Base-by-base conservation (phyloP, 352 stramenopile genomes). In the Hyaloperonospora arabidopsidis region DNA sequence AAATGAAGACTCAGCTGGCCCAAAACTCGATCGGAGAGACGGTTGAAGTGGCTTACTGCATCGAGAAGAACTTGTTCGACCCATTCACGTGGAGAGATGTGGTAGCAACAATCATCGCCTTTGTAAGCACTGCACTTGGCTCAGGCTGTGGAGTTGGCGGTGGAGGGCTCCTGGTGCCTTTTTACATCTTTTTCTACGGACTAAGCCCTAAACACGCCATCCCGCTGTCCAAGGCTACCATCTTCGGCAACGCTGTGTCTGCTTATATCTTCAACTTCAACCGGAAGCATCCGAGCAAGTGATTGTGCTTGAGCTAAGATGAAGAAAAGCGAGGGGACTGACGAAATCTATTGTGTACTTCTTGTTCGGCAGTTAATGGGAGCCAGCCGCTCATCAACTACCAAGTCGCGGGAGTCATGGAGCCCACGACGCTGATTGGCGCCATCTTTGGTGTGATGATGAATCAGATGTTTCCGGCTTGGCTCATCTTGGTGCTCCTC, bases 341-440 rank as follows among this genome's bases (percentile, higher is more conserved):
- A 67, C 38, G 25, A 22, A 46, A 34, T 14, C 14, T 40, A 13
- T 47, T 18, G 23, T 15, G 22, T 22, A 2, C n/a, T 56, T 38
- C 0, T 13, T 15, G 10, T 13, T 51, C 25, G 8, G 19, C 36
- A 89, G 79, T 52, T 23, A 73, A 87, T 32, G 78, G 79, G 0
- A 90, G 97, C 65, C 63, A 95, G 34, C 93, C 95, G 11, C 74
- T 99, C 17, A 96, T 99, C 36, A 95, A 98, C 76, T 98, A 97
- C 85, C 91, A 98, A 55, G 74, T 99, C n/a, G 94, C 97, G n/a
- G 64, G 97, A 2, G 89, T 98, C n/a, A 98, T 98, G 95, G 95
- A 99, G 77, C 96, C 95, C 1, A 81, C 95, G 61, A 89, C 83
- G 35, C 68, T 93, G 12, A 79, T 90, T 29, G 83, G 83, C 34